Base-by-base conservation (phyloP, 495 filamentous ascomycete genomes). In the Mytilinidion resinicola region DNA sequence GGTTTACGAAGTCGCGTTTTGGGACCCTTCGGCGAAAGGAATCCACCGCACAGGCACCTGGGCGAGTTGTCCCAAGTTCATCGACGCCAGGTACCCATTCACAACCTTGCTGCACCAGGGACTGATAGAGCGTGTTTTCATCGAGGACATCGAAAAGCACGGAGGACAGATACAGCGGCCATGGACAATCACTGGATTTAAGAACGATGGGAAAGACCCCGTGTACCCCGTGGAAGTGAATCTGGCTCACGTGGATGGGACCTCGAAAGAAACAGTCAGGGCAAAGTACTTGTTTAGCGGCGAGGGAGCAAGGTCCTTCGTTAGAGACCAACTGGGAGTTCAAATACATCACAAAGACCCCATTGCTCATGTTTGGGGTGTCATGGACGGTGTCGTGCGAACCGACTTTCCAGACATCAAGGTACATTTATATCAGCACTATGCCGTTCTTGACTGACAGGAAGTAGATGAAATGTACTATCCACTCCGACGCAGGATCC, bases 391-490 rank as follows among this genome's bases (percentile, higher is more conserved):
- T 41, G 73, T 75, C 43, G 73, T 75, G 30, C 62, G 71, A 44
- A 75, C 73, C 9, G 58, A 75, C 59, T 75, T 75, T 49, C 73
- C 73, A 12, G 76, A 78, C 60, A 76, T 78, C 68, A 78, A 77
- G 67, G 74, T 72, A 65, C 17, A 42, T 42, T 20, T 35, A 3
- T 25, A 9, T 19, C 9, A 7, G 21, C 21, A 49, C 33, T 1
- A 39, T 19, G 17, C 9, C 3, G 14, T 5, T 10, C 9, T 9
- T 52, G 8, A 33, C 57, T 70, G 38, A 66, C 50, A 21, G 49
- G 17, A 51, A 1, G 1, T 59, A 91, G 90, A 92, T 91, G 78
- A 96, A 96, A 81, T 95, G 90, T 73, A 95, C 86, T 0, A 81
- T 85, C 54, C 82, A 75, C 56, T 75, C 73, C 0, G 73, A 75